phyloP scores from a whole-genome alignment of 1,284 basidiomycete species.

The Microbotryum saponariae region DNA sequence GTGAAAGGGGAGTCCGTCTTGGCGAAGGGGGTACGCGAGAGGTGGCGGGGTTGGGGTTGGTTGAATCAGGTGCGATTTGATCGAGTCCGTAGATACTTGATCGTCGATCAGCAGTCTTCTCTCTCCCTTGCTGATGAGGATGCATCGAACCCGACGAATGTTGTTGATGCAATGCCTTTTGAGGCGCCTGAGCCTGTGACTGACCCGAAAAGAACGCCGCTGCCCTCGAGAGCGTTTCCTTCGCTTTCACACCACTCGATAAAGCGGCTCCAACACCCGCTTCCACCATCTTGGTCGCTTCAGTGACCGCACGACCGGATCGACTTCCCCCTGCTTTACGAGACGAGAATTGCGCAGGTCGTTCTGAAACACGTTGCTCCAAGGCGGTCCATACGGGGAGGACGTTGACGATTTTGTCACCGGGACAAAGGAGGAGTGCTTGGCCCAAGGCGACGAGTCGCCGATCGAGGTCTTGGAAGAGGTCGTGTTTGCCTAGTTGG shows the following conservation, averaged over 20 bases:
- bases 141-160: too few relatives aligned
- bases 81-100: conserved; percentile 3
- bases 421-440: conserved; percentile 77
- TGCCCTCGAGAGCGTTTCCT: conserved; percentile 15
- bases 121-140: too few relatives aligned
- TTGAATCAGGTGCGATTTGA: conserved; percentile 7
- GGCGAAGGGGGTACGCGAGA: background rate
- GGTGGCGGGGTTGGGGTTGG: background rate
- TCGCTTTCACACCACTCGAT: conserved; percentile 13
- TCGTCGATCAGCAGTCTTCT: too few relatives aligned
- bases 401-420: conserved; percentile 65
- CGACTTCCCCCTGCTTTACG: conserved; percentile 1
- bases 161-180: too few relatives aligned
- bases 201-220: background rate
- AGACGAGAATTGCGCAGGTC: background rate
- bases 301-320: background rate
- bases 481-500: conserved; percentile 70
- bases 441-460: conserved; percentile 60
- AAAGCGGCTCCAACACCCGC: conserved; percentile 8
- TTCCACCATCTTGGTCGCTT: background rate
- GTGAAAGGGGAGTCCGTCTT: background rate
- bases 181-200: background rate
- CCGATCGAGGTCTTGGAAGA: conserved; percentile 56
- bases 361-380: conserved; percentile 35
- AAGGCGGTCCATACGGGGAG: conserved; percentile 59